phyloP scores from a whole-genome alignment of 2,329 filamentous ascomycete species.

The Calonectria ilicicola region DNA sequence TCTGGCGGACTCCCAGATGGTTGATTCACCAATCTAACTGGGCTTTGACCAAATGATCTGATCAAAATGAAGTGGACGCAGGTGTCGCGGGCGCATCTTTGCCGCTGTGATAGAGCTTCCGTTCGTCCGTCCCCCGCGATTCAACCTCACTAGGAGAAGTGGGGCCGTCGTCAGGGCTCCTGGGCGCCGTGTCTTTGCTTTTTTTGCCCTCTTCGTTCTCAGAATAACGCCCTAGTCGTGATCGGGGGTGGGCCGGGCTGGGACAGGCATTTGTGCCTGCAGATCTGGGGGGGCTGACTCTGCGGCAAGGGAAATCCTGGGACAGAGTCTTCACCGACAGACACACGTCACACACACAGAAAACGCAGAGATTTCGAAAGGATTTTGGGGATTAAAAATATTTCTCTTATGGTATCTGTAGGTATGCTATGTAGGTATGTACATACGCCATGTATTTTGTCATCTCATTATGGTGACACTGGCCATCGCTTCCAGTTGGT shows the following conservation, averaged over 20 bases:
- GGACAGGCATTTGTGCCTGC: constrained; percentile 14
- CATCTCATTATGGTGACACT: constrained; percentile 33
- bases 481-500: constrained; percentile 24
- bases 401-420: constrained; percentile 14
- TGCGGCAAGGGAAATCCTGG: constrained; percentile 19
- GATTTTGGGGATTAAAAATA: neutral
- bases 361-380: neutral
- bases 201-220: constrained; percentile 4
- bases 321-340: constrained; percentile 20
- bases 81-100: constrained; percentile 7
- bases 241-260: constrained; percentile 25
- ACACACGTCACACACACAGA: neutral
- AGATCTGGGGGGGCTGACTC: constrained; percentile 21
- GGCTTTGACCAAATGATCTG: neutral
- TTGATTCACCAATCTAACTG: neutral
- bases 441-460: constrained; percentile 17
- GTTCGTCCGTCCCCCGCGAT: constrained; percentile 26
- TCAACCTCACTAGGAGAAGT: constrained; percentile 27
- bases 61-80: neutral
- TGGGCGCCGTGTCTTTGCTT: constrained; percentile 3
- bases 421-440: neutral
- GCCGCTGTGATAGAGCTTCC: constrained; percentile 6
- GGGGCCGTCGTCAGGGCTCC: constrained; percentile 19
- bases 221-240: constrained; percentile 22
- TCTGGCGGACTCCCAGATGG: neutral